Evolutionary conservation across 805 yeast genomes (phyloP).

Genomic region (Hanseniaspora guilliermondii): DNA sequence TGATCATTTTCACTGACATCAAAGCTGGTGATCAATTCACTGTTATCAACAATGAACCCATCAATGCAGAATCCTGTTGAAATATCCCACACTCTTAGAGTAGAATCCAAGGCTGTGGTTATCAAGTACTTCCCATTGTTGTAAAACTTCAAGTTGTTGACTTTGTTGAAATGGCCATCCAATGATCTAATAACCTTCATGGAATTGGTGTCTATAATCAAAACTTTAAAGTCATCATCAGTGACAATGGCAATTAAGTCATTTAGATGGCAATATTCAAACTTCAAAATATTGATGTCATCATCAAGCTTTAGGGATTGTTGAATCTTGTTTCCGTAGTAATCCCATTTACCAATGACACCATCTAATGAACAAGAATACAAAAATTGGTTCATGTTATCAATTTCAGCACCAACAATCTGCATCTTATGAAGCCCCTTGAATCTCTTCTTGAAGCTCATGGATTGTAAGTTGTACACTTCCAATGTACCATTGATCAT

Average conservation of each 20-base stretch:
- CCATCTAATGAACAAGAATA: slow-evolving; percentile 86
- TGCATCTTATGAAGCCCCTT: slow-evolving; percentile 54
- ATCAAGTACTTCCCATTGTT: slow-evolving; percentile 95
- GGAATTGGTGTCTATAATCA: slow-evolving; percentile 70
- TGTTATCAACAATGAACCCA: slow-evolving; percentile 64
- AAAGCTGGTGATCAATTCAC: slow-evolving; percentile 53
- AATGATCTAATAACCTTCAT: slow-evolving; percentile 74
- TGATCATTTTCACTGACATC: slow-evolving; percentile 82
- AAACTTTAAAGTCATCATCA: slow-evolving; percentile 67
- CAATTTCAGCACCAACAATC: slow-evolving; percentile 79
- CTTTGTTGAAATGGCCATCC: slow-evolving; percentile 79
- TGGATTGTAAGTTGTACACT: slow-evolving; percentile 83
- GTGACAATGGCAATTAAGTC: slow-evolving; percentile 75
- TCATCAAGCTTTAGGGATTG: slow-evolving; percentile 59
- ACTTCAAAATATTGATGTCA: slow-evolving; percentile 65
- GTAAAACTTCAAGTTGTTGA: slow-evolving; percentile 78
- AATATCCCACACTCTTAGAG: slow-evolving; percentile 91
- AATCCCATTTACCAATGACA: slow-evolving; percentile 72
- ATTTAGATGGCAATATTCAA: slow-evolving; percentile 47
- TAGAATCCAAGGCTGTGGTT: slow-evolving; percentile 68
- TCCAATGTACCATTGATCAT: slow-evolving; percentile 76
- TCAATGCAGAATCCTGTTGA: slow-evolving; percentile 96
- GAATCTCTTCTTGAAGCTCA: slow-evolving; percentile 60
- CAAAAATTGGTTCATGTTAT: slow-evolving; percentile 81
- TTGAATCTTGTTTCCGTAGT: slow-evolving; percentile 52